Evolutionary conservation across 257 asterid genomes (phyloP).

Genomic region (Solanum virginianum): DNA sequence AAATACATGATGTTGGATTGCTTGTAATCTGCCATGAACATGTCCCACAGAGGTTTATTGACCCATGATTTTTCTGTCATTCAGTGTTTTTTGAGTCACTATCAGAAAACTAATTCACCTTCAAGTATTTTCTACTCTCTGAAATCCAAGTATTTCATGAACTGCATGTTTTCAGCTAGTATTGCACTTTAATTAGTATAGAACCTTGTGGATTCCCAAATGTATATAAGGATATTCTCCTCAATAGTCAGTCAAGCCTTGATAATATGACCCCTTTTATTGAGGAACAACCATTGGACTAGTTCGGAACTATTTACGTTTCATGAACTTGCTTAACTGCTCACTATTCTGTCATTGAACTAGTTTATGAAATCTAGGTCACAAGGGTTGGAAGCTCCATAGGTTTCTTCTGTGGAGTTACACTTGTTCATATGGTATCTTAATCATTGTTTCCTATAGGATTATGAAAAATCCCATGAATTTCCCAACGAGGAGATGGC

Average conservation of each 20-base stretch:
- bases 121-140: neutral
- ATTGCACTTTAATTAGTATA: neutral
- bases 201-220: neutral
- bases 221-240: neutral
- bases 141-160: neutral
- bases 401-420: neutral
- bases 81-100: neutral
- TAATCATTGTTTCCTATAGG: conserved; percentile 25
- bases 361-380: neutral
- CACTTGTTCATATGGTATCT: neutral
- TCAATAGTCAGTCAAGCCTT: neutral
- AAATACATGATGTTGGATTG: neutral
- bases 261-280: neutral
- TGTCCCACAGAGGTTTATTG: neutral
- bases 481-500: conserved; percentile 25
- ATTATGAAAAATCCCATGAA: conserved; percentile 32
- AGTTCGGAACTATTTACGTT: neutral
- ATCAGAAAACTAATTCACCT: neutral
- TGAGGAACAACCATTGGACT: neutral
- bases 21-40: neutral
- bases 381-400: neutral
- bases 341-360: neutral
- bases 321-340: neutral
- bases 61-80: neutral
- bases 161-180: neutral